A percentile compares a stretch with the other conserved stretches of the same genome.
Conservation (phyloP, 2,329 filamentous ascomycete species). For the Pseudocercospora musae region DNA sequence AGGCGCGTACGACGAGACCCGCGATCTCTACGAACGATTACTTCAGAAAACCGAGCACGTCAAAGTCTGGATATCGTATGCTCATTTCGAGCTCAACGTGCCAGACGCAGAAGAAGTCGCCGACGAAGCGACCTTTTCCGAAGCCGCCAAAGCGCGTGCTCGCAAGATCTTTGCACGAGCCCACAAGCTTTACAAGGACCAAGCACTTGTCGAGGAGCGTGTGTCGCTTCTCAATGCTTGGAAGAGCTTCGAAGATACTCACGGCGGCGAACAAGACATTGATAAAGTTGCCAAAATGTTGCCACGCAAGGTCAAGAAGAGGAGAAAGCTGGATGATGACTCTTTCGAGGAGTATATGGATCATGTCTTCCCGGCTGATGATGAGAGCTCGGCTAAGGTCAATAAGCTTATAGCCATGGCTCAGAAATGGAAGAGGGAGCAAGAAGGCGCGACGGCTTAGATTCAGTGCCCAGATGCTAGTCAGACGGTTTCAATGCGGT, state of each 20-base stretch:
- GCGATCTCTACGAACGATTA: constrained; percentile 82
- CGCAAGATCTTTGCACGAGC: constrained; percentile 81
- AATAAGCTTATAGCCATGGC: constrained; percentile 82
- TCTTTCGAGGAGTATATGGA: constrained; percentile 96
- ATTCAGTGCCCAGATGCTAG: background rate
- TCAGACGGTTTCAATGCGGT: background rate
- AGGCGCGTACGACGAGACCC: constrained; percentile 71
- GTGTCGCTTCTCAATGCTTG: constrained; percentile 87
- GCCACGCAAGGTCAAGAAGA: constrained; percentile 89
- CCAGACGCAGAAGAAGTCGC: constrained; percentile 67
- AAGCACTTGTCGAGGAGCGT: constrained; percentile 89
- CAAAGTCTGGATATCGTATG: constrained; percentile 98
- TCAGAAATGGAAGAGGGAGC: constrained; percentile 76
- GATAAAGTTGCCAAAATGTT: constrained; percentile 87
- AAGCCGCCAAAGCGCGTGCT: constrained; percentile 78
- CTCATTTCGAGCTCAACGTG: constrained; percentile 96
- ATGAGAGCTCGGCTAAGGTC: constrained; percentile 68
- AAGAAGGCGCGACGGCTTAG: constrained; percentile 30
- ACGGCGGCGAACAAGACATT: constrained; percentile 71
- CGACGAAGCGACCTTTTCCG: constrained; percentile 64
- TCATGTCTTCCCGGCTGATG: constrained; percentile 94
- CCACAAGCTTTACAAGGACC: constrained; percentile 81
- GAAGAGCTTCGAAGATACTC: constrained; percentile 85
- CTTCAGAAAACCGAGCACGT: constrained; percentile 95
- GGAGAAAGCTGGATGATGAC: constrained; percentile 86